Evolutionary conservation across 441 rosid species (phyloP).

Genomic region (Adansonia grandidieri): DNA sequence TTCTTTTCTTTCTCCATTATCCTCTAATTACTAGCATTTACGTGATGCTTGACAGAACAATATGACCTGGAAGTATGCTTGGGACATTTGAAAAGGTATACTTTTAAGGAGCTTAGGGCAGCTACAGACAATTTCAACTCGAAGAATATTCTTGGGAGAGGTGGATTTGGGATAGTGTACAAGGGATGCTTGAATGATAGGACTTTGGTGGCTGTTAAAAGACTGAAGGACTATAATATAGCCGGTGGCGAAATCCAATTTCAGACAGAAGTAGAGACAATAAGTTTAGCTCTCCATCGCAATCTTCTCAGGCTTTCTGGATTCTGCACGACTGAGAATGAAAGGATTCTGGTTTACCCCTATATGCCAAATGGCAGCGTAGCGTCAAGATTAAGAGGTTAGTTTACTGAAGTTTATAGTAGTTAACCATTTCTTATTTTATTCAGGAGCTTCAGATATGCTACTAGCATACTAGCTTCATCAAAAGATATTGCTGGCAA

Average conservation of each 20-base stretch:
- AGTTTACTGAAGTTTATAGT: conserved; percentile 20
- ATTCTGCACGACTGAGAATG: conserved; percentile 83
- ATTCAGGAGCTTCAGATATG: not conserved
- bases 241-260: conserved; percentile 93
- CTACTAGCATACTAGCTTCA: not conserved
- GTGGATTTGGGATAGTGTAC: conserved; percentile 93
- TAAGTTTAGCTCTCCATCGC: conserved; percentile 88
- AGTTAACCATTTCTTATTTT: not conserved
- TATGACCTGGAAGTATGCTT: conserved; percentile 78
- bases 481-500: not conserved
- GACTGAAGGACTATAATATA: conserved; percentile 83
- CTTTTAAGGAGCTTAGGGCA: conserved; percentile 84
- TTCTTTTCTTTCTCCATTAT: not conserved
- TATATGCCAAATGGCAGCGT: conserved; percentile 97
- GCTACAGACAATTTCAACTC: conserved; percentile 88
- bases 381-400: conserved; percentile 85
- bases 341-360: conserved; percentile 88
- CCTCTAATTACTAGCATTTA: conserved; percentile 22
- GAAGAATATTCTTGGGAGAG: conserved; percentile 82
- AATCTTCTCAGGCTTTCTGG: conserved; percentile 93
- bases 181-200: conserved; percentile 80
- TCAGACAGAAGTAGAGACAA: conserved; percentile 92
- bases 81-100: conserved; percentile 82
- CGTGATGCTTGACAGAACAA: conserved; percentile 62
- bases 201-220: conserved; percentile 82